phyloP scores from a whole-genome alignment of 1,284 basidiomycete species.

The Amylostereum chailletii region DNA sequence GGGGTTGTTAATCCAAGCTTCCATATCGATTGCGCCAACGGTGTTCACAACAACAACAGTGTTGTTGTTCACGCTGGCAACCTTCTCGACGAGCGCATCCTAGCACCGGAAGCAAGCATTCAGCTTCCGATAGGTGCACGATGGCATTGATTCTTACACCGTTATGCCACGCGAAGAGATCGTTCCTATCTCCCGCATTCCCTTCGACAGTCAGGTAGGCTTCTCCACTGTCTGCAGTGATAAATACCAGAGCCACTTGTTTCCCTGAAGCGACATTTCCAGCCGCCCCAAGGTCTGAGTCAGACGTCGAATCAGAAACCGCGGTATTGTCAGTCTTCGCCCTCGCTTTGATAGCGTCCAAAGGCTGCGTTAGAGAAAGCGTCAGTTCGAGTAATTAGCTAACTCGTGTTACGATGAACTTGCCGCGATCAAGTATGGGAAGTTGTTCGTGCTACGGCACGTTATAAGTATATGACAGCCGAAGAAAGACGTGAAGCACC shows the following conservation, averaged over 20 bases:
- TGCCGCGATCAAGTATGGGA: slow-evolving; percentile 23
- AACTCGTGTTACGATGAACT: neutral
- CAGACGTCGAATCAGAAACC: slow-evolving; percentile 45
- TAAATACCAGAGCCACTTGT: slow-evolving; percentile 57
- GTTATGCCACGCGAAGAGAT: slow-evolving; percentile 61
- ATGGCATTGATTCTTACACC: slow-evolving; percentile 22
- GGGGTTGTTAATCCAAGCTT: slow-evolving; percentile 55
- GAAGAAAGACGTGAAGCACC: slow-evolving; percentile 2
- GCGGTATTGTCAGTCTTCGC: slow-evolving; percentile 30
- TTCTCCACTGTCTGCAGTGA: slow-evolving; percentile 41
- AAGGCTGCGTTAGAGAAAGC: slow-evolving; percentile 22
- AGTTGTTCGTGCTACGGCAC: slow-evolving; percentile 19
- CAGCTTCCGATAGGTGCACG: neutral
- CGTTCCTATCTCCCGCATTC: slow-evolving; percentile 66
- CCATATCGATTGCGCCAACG: slow-evolving; percentile 62
- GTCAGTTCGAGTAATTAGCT: neutral
- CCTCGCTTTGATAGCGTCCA: slow-evolving; percentile 40
- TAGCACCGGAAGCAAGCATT: slow-evolving; percentile 11
- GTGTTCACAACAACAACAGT: slow-evolving; percentile 72
- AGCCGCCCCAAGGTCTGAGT: slow-evolving; percentile 44
- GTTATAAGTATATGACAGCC: neutral
- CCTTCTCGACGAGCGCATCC: slow-evolving; percentile 47
- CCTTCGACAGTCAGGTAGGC: slow-evolving; percentile 62
- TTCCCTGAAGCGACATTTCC: slow-evolving; percentile 38
- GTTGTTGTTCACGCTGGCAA: slow-evolving; percentile 48